Base-by-base conservation (phyloP, 768 basidiomycete species). In the Astraeus odoratus region DNA sequence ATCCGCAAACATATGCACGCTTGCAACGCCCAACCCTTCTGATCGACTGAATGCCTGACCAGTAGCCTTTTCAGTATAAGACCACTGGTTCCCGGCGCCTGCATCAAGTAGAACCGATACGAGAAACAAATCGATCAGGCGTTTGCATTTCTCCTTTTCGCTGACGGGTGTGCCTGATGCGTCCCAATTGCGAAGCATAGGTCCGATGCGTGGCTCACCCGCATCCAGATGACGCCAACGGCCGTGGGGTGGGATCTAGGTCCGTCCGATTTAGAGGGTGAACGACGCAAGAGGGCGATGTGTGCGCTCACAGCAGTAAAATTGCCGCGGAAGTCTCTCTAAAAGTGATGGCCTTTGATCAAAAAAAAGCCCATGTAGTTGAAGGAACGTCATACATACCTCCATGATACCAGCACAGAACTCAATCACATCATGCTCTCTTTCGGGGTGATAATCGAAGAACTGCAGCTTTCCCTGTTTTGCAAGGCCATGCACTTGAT, bases 31-130 rank as follows among this genome's bases (percentile, higher is more conserved):
- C 5, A 99, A 67, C 0, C 95, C 95, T 58, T 82, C 88, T 5
- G 77, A 93, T 54, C 85, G 74, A 42, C 68, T 58, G 61, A 80
- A 91, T 0, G 62, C 68, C 45, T 69, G 56, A 0, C 75, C 77
- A 0, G 77, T 74, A 0, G 59, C 66, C 5, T 72, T 61, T 46
- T 94, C 92, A 6, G 66, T 71, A 63, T 85, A 98, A 9, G 63
- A 64, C 94, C 94, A 98, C 1, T 66, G 56, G 45, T 77, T 83
- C 0, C 94, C 95, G 0, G 94, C 95, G 1, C 94, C 94, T 0
- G 94, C 95, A 55, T 98, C 95, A 27, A 99, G 79, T 12, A 98
- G 74, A 7, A 98, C 95, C 9, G 91, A 92, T 24, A 90, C 86
- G 43, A 82, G 67, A 68, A 93, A 94, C 31, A 96, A 77, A 66